Evolutionary conservation across 2,329 filamentous ascomycete species (phyloP).

Genomic region (Penicillium thymicola): DNA sequence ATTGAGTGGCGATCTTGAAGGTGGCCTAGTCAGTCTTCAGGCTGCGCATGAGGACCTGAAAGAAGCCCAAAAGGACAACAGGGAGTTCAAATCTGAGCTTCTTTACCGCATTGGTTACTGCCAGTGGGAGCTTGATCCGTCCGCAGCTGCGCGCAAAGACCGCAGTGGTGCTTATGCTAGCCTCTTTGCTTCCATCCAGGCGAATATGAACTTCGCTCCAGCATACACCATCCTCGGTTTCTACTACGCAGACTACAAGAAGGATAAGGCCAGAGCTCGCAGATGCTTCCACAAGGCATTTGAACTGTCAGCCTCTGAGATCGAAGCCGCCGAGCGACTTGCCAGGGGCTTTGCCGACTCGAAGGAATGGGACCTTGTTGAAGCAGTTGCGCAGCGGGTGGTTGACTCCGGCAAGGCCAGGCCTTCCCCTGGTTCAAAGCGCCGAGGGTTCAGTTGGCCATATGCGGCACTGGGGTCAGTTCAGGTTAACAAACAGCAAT

Average conservation of each 20-base stretch:
- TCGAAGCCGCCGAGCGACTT: constrained; percentile 81
- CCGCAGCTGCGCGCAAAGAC: constrained; percentile 70
- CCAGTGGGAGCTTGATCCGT: constrained; percentile 78
- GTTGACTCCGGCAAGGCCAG: constrained; percentile 93
- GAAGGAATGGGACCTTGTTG: constrained; percentile 94
- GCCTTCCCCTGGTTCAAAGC: constrained; percentile 86
- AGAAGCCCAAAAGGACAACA: constrained; percentile 56
- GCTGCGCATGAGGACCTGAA: constrained; percentile 65
- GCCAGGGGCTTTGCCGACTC: constrained; percentile 83
- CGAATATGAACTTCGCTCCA: constrained; percentile 81
- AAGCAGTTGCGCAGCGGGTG: constrained; percentile 83
- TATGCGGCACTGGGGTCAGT: constrained; percentile 91
- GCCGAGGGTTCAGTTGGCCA: constrained; percentile 91
- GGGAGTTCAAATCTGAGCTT: constrained; percentile 77
- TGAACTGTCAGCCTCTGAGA: constrained; percentile 82
- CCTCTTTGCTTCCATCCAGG: constrained; percentile 80
- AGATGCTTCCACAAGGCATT: constrained; percentile 96
- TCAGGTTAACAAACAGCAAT: constrained; percentile 91
- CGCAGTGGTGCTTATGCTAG: constrained; percentile 78
- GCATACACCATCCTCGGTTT: constrained; percentile 87
- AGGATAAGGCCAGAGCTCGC: constrained; percentile 80
- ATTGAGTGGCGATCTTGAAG: constrained; percentile 69
- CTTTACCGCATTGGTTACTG: constrained; percentile 85
- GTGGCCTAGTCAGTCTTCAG: constrained; percentile 67
- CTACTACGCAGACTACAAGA: constrained; percentile 87